Conservation (phyloP, 257 asterid genomes). For the Solanum raphanifolium region DNA sequence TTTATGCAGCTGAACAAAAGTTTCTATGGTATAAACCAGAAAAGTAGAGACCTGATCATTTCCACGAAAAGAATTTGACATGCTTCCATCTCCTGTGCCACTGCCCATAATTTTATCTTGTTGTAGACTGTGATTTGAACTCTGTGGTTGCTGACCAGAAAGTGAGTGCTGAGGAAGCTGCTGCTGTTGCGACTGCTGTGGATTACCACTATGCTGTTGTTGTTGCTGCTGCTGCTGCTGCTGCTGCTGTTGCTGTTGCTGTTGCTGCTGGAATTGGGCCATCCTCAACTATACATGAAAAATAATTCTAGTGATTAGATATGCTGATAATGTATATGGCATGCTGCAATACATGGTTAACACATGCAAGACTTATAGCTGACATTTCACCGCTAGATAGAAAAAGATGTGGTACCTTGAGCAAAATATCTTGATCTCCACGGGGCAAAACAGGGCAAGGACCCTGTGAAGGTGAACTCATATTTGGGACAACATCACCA, state of each 20-base stretch:
- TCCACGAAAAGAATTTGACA: constrained; percentile 77
- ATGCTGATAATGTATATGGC: neutral
- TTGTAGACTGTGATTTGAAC: constrained; percentile 76
- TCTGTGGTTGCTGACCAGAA: constrained; percentile 82
- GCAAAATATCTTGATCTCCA: constrained; percentile 65
- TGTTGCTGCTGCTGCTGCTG: constrained; percentile 20
- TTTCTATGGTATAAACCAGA: constrained; percentile 3
- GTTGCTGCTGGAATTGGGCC: constrained; percentile 63
- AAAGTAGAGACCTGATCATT: constrained; percentile 77
- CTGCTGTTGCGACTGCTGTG: constrained; percentile 31
- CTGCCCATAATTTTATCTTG: constrained; percentile 71
- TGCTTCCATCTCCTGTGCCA: constrained; percentile 78
- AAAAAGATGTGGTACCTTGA: constrained; percentile 46
- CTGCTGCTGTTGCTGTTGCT: constrained; percentile 30
- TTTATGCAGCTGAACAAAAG: neutral
- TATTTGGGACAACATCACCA: constrained; percentile 73
- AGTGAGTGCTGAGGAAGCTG: constrained; percentile 72
- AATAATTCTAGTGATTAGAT: neutral
- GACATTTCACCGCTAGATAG: neutral
- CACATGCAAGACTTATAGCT: neutral
- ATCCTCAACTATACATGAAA: constrained; percentile 47
- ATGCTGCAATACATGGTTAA: neutral
- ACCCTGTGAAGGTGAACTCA: constrained; percentile 75
- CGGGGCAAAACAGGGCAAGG: constrained; percentile 70
- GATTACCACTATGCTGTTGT: constrained; percentile 16